Conservation (phyloP, 345 rosid species). For the Acer saccharum region DNA sequence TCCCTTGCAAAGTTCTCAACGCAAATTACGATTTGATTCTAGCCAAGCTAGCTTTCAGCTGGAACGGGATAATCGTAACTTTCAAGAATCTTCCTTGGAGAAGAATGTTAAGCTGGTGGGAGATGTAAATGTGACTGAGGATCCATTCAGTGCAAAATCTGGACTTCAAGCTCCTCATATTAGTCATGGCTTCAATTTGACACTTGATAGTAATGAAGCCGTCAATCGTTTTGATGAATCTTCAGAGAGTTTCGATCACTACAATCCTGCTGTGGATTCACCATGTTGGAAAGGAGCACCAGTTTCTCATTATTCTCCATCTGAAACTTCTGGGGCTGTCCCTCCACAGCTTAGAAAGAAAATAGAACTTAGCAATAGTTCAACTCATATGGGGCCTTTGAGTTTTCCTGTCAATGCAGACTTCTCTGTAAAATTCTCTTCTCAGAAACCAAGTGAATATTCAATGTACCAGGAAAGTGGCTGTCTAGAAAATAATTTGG, state of each 20-base stretch:
- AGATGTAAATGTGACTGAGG: slow-evolving; percentile 28
- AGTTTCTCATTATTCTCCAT: slow-evolving; percentile 34
- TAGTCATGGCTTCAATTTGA: slow-evolving; percentile 32
- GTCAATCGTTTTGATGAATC: slow-evolving; percentile 35
- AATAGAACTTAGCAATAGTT: slow-evolving; percentile 36
- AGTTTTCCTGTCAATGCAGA: slow-evolving; percentile 18
- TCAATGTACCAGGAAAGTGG: slow-evolving; percentile 17
- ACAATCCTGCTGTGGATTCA: slow-evolving; percentile 48
- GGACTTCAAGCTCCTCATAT: slow-evolving; percentile 33
- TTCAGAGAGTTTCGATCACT: slow-evolving; percentile 45
- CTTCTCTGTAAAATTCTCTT: slow-evolving; percentile 29
- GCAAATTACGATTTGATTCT: slow-evolving; percentile 37
- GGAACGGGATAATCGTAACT: slow-evolving; percentile 30
- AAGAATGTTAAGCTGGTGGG: slow-evolving; percentile 24
- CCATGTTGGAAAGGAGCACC: slow-evolving; percentile 63
- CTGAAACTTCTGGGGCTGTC: slow-evolving; percentile 31
- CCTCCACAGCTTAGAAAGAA: slow-evolving; percentile 32
- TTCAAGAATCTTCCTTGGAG: slow-evolving; percentile 23
- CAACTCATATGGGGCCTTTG: slow-evolving; percentile 39
- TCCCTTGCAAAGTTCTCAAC: slow-evolving; percentile 27
- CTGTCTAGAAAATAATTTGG: slow-evolving; percentile 16
- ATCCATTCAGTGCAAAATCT: slow-evolving; percentile 27
- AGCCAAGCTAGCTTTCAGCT: slow-evolving; percentile 35
- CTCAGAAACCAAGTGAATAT: slow-evolving; percentile 29
- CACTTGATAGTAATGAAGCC: slow-evolving; percentile 36